Conservation (phyloP, 208 protist genomes). For the Borovskyia barvae region DNA sequence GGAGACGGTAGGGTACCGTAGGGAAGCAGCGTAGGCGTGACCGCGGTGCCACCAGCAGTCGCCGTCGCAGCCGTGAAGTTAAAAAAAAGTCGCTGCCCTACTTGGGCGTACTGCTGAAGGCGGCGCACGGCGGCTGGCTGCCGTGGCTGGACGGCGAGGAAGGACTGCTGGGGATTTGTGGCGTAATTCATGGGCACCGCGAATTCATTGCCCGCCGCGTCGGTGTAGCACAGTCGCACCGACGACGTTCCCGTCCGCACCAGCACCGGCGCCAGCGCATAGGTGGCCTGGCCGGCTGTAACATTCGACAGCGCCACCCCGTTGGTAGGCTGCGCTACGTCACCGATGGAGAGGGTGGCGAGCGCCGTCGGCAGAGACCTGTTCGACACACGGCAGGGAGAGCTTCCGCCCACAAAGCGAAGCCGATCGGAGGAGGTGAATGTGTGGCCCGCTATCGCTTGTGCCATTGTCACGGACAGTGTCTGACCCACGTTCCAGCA, state of each 20-base stretch:
- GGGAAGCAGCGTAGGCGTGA: conserved; percentile 30
- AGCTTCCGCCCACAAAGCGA: conserved; percentile 46
- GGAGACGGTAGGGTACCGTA: conserved; percentile 46
- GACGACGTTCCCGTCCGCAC: conserved; percentile 49
- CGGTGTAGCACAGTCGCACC: conserved; percentile 79
- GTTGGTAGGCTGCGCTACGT: conserved; percentile 33
- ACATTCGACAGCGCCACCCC: conserved; percentile 34
- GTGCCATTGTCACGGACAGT: conserved; percentile 29
- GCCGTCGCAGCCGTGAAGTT: conserved; percentile 33
- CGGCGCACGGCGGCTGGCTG: conserved; percentile 35
- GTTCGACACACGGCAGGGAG: conserved; percentile 47
- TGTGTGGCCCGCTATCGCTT: conserved; percentile 26
- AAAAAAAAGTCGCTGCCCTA: conserved; percentile 69
- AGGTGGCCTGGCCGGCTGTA: conserved; percentile 18
- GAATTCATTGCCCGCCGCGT: conserved; percentile 76
- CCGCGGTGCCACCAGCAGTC: too few species aligned
- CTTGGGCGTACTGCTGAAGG: conserved; percentile 26
- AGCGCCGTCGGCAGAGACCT: conserved; percentile 19
- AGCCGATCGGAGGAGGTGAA: conserved; percentile 41
- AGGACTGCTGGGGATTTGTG: conserved; percentile 21
- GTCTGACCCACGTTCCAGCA: conserved; percentile 74
- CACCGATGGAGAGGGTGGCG: conserved; percentile 46
- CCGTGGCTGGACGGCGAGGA: conserved; percentile 36
- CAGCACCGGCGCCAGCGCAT: conserved; percentile 46
- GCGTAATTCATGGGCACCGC: conserved; percentile 58